Evolutionary conservation across 78 protist species (phyloP), one percentile per base, ranked within the genome.

Genomic region (Dictyostelium brefeldianum): DNA sequence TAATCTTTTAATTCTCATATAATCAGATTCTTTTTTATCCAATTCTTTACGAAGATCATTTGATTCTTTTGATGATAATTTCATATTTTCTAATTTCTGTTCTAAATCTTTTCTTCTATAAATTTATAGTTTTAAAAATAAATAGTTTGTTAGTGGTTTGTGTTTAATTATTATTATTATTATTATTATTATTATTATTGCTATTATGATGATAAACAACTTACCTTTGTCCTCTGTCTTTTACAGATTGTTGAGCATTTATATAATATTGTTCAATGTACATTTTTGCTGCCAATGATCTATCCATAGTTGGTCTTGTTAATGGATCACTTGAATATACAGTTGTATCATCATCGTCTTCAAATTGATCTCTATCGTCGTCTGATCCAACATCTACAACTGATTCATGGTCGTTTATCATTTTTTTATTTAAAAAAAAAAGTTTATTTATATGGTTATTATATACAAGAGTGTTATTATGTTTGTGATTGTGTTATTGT

Each of bases 21-120:
- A 83, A 25, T 80, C 92, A 11, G 94, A 78, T 53, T 95, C 97
- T 54, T 80, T 93, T 51, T 93, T 83, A 64, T 93, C 92, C 57
- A 78, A 46, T 43, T 81, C 96, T 27, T 83, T 93, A 25, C 71
- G 43, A 7, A 85, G 59, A 43, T 87, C 89, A 25, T 78, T 67
- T 47, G 87, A 73, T 64, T 91, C 95, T 57, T 91, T 83, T 53
- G 89, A 31, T 36, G 92, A 43, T 48, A 91, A 53, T 70, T 91
- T 91, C 81, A 79, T 70, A 50, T 91, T 65, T 27, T 41, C 84
- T 71, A 85, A 59, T 57, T 93, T 93, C 20, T 51, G 64, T 70
- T 93, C 96, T 36, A 93, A 73, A 27, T 82, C 83, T 54, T 93
- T 83, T 50, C 83, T 41, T 48, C 96, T 92, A 50, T 3, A 64